Evolutionary conservation across 2,329 filamentous ascomycete species (phyloP), one percentile per base, ranked within the genome.

Genomic region (Fusarium aywerte): DNA sequence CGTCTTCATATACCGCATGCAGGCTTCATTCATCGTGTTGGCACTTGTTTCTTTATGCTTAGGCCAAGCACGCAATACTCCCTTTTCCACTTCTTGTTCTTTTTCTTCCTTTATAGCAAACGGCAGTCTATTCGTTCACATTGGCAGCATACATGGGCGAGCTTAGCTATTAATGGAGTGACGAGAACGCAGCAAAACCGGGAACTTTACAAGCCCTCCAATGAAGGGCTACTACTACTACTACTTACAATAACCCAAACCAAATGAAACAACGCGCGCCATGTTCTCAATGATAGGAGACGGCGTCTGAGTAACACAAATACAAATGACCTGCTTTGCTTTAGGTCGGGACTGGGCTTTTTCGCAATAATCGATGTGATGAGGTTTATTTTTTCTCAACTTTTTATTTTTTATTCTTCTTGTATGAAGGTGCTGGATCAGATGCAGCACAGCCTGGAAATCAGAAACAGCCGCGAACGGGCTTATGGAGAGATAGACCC

Each of bases 361-460:
- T 50, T 65, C 58, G 55, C 47, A 39, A 65, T 54, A 65, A 66
- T 66, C 39, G 47, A 62, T 43, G 47, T 65, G 60, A 45, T 56
- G 40, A 49, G 54, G 39, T 29, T 31, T 31, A 40, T 56, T 62
- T 56, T 44, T 15, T 48, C 36, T 50, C 40, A 55, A 60, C 32
- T 62, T 53, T 29, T 53, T 48, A 42, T 33, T 61, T 58, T 40
- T 62, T 51, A 38, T 59, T 44, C 42, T 67, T 65, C 53, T 65
- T 68, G 65, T 68, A 68, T 68, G 65, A 68, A 58, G 55, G 60
- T 51, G 50, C 65, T 61, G 65, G 55, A 68, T 57, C 61, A 50
- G 51, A 68, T 60, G 42, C 43, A 51, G 42, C 43, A 44, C 32
- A 49, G 23, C 33, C 64, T 67, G 65, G 47, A 53, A 65, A 60